phyloP scores from a whole-genome alignment of 352 stramenopile species.

The Phytopythium helicoides region DNA sequence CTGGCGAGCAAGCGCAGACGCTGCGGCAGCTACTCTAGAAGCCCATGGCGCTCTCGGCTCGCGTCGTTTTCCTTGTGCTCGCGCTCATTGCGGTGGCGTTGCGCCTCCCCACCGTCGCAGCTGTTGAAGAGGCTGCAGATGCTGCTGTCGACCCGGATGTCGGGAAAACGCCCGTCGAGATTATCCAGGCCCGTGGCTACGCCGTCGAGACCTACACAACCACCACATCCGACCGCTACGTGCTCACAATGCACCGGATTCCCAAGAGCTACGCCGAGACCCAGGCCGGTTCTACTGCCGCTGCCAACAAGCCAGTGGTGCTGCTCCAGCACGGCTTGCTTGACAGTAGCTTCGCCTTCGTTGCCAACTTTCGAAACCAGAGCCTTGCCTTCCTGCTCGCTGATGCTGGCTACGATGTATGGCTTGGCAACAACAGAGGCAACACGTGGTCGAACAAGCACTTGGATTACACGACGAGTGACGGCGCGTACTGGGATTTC shows the following conservation, averaged over 20 bases:
- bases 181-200: conserved; percentile 34
- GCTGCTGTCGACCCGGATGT: conserved; percentile 24
- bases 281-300: conserved; percentile 14
- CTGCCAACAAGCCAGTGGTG: conserved; percentile 30
- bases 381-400: conserved; percentile 49
- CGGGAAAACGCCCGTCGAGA: conserved; percentile 22
- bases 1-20: too few relatives aligned
- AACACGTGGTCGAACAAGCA: conserved; percentile 52
- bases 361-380: conserved; percentile 52
- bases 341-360: conserved; percentile 49
- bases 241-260: conserved; percentile 52
- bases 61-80: not conserved
- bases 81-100: not conserved
- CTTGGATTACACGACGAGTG: conserved; percentile 31
- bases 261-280: conserved; percentile 40
- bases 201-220: conserved; percentile 43
- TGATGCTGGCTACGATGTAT: conserved; percentile 56
- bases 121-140: conserved; percentile 10
- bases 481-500: conserved; percentile 51
- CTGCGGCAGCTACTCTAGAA: too few relatives aligned
- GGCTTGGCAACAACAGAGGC: conserved; percentile 65
- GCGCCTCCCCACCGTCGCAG: conserved; percentile 1
- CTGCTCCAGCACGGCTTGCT: conserved; percentile 51
- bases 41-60: too few relatives aligned
- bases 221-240: conserved; percentile 43